phyloP scores from a whole-genome alignment of 2,329 filamentous ascomycete genomes.

The Hymenoscyphus infarciens region DNA sequence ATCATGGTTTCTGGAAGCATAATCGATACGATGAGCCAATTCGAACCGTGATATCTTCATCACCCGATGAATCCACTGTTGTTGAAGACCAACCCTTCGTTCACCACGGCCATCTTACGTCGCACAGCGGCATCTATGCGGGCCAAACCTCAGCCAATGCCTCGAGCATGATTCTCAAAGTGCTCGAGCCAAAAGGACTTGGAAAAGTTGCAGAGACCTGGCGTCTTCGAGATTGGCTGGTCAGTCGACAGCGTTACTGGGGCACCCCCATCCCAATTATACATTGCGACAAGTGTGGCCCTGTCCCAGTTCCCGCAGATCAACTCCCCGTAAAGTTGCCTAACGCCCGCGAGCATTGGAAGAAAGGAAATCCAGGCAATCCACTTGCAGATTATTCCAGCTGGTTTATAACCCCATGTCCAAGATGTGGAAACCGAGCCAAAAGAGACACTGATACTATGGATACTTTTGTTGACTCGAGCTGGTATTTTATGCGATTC shows the following conservation, averaged over 20 bases:
- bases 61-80: constrained; percentile 45
- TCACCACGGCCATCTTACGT: constrained; percentile 64
- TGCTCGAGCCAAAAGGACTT: constrained; percentile 50
- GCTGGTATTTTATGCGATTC: constrained; percentile 88
- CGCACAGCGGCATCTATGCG: constrained; percentile 60
- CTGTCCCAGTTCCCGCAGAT: constrained; percentile 72
- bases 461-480: constrained; percentile 95
- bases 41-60: constrained; percentile 54
- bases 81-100: constrained; percentile 53
- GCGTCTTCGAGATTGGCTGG: constrained; percentile 83
- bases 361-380: constrained; percentile 68
- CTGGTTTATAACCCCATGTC: constrained; percentile 74
- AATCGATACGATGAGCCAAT: constrained; percentile 61
- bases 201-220: constrained; percentile 67
- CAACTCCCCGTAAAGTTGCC: constrained; percentile 77
- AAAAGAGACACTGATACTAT: constrained; percentile 89
- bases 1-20: constrained; percentile 75
- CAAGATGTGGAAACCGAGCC: constrained; percentile 66
- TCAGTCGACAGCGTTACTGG: constrained; percentile 92
- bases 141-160: constrained; percentile 62
- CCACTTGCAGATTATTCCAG: constrained; percentile 68
- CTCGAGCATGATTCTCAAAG: constrained; percentile 54
- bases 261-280: constrained; percentile 86
- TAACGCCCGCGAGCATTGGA: constrained; percentile 63
- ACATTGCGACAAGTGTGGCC: constrained; percentile 73